A percentile compares a stretch with the other conserved stretches of the same genome.
phyloP scores from a whole-genome alignment of 2,329 filamentous ascomycete genomes.

The Fonsecaea erecta region DNA sequence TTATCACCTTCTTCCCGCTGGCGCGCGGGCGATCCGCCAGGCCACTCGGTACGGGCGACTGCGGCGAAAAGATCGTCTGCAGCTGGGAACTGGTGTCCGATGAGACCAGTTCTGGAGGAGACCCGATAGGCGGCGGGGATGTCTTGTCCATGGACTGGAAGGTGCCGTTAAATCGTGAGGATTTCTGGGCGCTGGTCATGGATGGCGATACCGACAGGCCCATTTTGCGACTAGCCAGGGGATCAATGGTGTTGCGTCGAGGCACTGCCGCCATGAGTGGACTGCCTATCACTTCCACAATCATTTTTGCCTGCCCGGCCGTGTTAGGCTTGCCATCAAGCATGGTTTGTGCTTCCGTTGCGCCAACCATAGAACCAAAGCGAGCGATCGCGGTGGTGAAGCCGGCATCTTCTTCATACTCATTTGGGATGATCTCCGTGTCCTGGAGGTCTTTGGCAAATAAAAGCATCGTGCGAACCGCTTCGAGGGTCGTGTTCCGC shows the following conservation, averaged over 20 bases:
- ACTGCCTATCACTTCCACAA: slow-evolving; percentile 57
- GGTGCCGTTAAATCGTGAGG: slow-evolving; percentile 65
- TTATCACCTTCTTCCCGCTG: slow-evolving; percentile 67
- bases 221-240: slow-evolving; percentile 47
- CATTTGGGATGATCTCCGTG: slow-evolving; percentile 60
- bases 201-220: slow-evolving; percentile 39
- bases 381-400: slow-evolving; percentile 63
- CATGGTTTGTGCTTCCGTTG: slow-evolving; percentile 63
- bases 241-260: slow-evolving; percentile 60
- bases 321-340: slow-evolving; percentile 67
- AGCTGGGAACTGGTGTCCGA: slow-evolving; percentile 56
- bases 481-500: slow-evolving; percentile 61
- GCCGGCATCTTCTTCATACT: slow-evolving; percentile 61
- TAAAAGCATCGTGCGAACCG: slow-evolving; percentile 66
- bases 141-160: slow-evolving; percentile 64
- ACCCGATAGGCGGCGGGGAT: slow-evolving; percentile 51
- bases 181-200: slow-evolving; percentile 53
- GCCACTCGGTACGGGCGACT: slow-evolving; percentile 60
- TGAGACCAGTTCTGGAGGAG: slow-evolving; percentile 57
- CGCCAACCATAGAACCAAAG: slow-evolving; percentile 62
- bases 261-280: slow-evolving; percentile 42
- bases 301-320: slow-evolving; percentile 63
- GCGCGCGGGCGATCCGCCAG: slow-evolving; percentile 57
- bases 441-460: slow-evolving; percentile 68
- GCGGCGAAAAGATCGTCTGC: slow-evolving; percentile 64